Evolutionary conservation across 345 rosid genomes (phyloP), one percentile per base, ranked within the genome.

Genomic region (Luvunga scandens): DNA sequence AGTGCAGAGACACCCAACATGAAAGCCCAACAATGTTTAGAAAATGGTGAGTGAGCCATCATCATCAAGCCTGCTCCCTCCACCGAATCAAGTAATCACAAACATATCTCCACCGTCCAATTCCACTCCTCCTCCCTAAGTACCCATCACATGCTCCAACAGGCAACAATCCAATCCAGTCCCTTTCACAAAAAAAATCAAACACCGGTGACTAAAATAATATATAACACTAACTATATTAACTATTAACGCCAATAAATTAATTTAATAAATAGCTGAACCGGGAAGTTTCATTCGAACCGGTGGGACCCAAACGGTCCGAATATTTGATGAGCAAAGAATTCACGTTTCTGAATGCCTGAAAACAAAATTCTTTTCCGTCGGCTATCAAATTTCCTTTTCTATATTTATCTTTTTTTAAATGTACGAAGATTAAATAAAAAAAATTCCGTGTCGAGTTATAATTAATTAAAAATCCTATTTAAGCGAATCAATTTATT

Each of bases 311-410:
- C 45, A 30, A 21, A n/a, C 30, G 30, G 67, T n/a, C 50, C 75
- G 88, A 85, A 88, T 88, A 85, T 86, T 77, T 79, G 86, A 75
- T 70, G 83, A 68, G 86, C 85, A 81, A 83, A 78, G 85, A 81
- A 78, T 81, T 84, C 88, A 88, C 89, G 85, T 83, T 55, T 83
- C 83, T 77, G 84, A 33, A 75, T 56, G 71, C 57, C 66, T 7
- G 36, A 25, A 71, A 75, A 73, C 72, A 77, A 81, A 86, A 87
- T 87, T 85, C 87, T 77, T 87, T 88, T 74, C 86, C 81, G 82
- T 79, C 80, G 42, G 39, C 53, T 64, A 61, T 60, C n/a, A 82
- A 77, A 18, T 84, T 79, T 74, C 36, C 13, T 7, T 71, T 21
- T 27, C 22, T 72, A 48, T 63, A 19, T 10, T 72, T 71, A 24